A percentile compares a stretch with the other conserved stretches of the same genome.
phyloP scores from a whole-genome alignment of 1,284 basidiomycete species.

The Cutaneotrichosporon arboriforme region DNA sequence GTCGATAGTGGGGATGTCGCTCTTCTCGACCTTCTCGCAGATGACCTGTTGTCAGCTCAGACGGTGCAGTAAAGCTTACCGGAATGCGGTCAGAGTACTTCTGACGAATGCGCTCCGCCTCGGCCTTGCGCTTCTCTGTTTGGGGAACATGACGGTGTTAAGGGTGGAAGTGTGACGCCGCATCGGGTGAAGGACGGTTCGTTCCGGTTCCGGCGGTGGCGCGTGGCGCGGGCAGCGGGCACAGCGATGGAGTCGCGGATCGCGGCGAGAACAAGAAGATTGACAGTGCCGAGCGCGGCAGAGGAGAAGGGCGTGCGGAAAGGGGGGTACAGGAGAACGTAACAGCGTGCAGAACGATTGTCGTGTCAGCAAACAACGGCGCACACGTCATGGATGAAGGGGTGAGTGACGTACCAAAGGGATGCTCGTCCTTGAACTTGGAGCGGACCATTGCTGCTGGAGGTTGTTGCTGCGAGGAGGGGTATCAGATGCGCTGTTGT shows the following conservation, averaged over 20 bases:
- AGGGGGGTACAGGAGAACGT: not conserved
- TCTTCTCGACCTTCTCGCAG: constrained; percentile 98
- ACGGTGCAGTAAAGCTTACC: constrained; percentile 54
- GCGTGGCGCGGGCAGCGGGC: too few relatives aligned
- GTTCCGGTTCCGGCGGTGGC: too few relatives aligned
- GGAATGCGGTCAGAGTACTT: constrained; percentile 99
- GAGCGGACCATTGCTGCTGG: constrained; percentile 65
- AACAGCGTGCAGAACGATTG: not conserved
- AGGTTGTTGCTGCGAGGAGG: not conserved
- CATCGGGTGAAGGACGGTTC: too few relatives aligned
- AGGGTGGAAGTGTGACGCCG: too few relatives aligned
- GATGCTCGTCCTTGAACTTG: constrained; percentile 99
- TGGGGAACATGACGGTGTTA: not conserved
- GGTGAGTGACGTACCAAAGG: constrained; percentile 67
- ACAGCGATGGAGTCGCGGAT: too few relatives aligned
- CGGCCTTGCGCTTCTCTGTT: constrained; percentile 95
- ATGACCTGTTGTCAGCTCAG: constrained; percentile 65
- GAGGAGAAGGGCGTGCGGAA: not conserved
- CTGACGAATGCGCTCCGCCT: constrained; percentile 86
- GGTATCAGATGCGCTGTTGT: not conserved
- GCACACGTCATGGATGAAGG: constrained; percentile 6
- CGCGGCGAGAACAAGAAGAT: too few relatives aligned
- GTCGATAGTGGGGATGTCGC: constrained; percentile 98
- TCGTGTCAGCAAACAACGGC: constrained; percentile 4
- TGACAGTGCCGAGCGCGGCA: too few relatives aligned